Percentiles rank a stretch among this genome's conserved stretches.
phyloP scores from a whole-genome alignment of 768 basidiomycete species.

The Rhizopogon vesiculosus region DNA sequence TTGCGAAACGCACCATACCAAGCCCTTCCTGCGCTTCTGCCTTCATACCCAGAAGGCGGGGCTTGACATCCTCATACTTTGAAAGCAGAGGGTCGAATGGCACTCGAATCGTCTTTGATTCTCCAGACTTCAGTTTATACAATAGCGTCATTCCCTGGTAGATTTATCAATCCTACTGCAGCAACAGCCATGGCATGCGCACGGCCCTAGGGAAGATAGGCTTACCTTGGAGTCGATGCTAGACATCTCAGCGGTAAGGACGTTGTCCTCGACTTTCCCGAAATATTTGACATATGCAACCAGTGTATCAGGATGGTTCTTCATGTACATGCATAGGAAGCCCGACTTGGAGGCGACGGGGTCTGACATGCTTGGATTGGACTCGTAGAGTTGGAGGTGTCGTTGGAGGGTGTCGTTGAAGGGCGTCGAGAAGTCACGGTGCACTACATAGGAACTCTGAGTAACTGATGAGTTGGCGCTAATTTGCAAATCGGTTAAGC shows the following conservation, averaged over 20 bases:
- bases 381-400: no score
- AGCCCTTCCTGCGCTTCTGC: slow-evolving; percentile 73
- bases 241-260: slow-evolving; percentile 66
- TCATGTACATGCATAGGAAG: slow-evolving; percentile 85
- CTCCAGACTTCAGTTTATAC: slow-evolving; percentile 50
- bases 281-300: slow-evolving; percentile 80
- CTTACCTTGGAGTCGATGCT: slow-evolving; percentile 62
- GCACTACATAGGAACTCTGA: no score
- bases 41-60: slow-evolving; percentile 76
- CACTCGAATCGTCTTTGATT: slow-evolving; percentile 44
- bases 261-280: slow-evolving; percentile 53
- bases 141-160: slow-evolving; percentile 64
- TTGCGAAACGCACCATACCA: slow-evolving; percentile 58
- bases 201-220: neutral
- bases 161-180: neutral
- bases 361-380: slow-evolving; percentile 45
- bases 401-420: no score
- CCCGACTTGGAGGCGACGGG: slow-evolving; percentile 71
- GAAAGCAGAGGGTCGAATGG: slow-evolving; percentile 65
- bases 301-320: slow-evolving; percentile 76
- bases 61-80: slow-evolving; percentile 81
- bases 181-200: neutral
- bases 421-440: no score
- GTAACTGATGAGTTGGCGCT: no score
- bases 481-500: no score